Conservation (phyloP, 2,329 filamentous ascomycete species). For the Alternaria sp. region DNA sequence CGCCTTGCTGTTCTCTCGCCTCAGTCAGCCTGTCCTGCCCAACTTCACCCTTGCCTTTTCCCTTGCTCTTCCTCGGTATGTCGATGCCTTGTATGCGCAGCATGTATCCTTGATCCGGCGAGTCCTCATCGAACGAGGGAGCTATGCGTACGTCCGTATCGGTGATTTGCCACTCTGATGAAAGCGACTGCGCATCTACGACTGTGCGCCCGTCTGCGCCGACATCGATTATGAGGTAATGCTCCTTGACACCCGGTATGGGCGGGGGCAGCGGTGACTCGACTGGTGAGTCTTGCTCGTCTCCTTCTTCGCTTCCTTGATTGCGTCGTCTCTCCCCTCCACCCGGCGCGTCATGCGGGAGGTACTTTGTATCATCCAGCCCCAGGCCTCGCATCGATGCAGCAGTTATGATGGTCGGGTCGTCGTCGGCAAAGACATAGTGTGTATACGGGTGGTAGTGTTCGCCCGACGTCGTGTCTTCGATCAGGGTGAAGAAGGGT, state of each 20-base stretch:
- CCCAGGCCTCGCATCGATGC: constrained; percentile 65
- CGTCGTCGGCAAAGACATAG: constrained; percentile 94
- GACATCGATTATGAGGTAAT: constrained; percentile 65
- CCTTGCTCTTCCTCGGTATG: constrained; percentile 39
- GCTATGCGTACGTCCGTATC: constrained; percentile 61
- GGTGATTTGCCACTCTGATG: constrained; percentile 73
- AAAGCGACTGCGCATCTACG: constrained; percentile 73
- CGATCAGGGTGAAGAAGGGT: constrained; percentile 85
- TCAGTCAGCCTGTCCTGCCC: constrained; percentile 37
- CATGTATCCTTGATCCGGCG: constrained; percentile 60
- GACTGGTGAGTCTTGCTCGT: constrained; percentile 33
- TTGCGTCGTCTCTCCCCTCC: constrained; percentile 21
- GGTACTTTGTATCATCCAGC: constrained; percentile 50
- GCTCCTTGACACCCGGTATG: constrained; percentile 57
- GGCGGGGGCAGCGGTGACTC: constrained; percentile 55
- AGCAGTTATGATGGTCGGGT: constrained; percentile 75
- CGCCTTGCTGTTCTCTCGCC: constrained; percentile 41
- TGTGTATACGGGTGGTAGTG: constrained; percentile 85
- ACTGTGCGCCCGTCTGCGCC: constrained; percentile 59
- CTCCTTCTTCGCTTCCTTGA: constrained; percentile 28
- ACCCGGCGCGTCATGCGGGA: constrained; percentile 35
- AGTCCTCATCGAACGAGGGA: constrained; percentile 65
- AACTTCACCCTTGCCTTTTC: constrained; percentile 36
- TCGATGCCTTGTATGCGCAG: constrained; percentile 65
- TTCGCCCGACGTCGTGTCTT: constrained; percentile 74